Evolutionary conservation across 768 basidiomycete genomes (phyloP).

Genomic region (Rhizopogon vulgaris): DNA sequence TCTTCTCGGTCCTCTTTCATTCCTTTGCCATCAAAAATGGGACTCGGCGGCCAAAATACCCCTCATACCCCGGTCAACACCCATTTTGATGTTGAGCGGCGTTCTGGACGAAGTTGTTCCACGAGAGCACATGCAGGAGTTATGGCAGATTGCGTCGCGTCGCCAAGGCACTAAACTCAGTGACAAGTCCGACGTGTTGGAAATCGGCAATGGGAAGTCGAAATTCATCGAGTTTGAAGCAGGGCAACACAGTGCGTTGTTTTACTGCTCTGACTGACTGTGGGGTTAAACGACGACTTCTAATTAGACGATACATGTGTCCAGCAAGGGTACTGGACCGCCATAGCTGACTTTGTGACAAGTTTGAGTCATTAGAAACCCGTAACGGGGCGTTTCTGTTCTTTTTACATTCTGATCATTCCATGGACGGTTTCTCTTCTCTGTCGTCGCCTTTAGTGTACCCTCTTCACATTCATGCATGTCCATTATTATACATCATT

Average conservation of each 20-base stretch:
- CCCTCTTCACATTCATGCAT: not conserved
- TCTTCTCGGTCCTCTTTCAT: slow-evolving; percentile 61
- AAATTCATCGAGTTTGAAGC: slow-evolving; percentile 50
- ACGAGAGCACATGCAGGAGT: slow-evolving; percentile 48
- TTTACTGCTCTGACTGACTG: not conserved
- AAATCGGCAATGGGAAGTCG: slow-evolving; percentile 47
- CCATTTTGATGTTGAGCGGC: slow-evolving; percentile 82
- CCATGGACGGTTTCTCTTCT: not conserved
- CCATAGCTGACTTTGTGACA: slow-evolving; percentile 44
- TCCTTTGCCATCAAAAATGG: slow-evolving; percentile 87
- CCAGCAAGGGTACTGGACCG: slow-evolving; percentile 49
- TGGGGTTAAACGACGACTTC: not conserved
- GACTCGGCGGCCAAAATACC: slow-evolving; percentile 65
- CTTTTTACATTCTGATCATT: not conserved
- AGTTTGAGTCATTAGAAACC: slow-evolving; percentile 6
- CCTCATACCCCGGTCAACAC: slow-evolving; percentile 54
- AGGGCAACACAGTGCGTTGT: slow-evolving; percentile 48
- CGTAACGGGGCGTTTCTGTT: not conserved
- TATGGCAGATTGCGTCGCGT: slow-evolving; percentile 56
- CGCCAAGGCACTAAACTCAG: slow-evolving; percentile 33
- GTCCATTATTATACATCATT: not conserved
- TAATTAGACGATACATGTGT: slow-evolving; percentile 47
- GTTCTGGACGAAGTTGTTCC: slow-evolving; percentile 48
- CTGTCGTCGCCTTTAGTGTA: not conserved
- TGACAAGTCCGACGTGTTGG: slow-evolving; percentile 31